These are phyloP conservation scores for Spergularia marina DNA, from an alignment of 148 eudicot genomes.

Conservation along the genomic window DNA sequence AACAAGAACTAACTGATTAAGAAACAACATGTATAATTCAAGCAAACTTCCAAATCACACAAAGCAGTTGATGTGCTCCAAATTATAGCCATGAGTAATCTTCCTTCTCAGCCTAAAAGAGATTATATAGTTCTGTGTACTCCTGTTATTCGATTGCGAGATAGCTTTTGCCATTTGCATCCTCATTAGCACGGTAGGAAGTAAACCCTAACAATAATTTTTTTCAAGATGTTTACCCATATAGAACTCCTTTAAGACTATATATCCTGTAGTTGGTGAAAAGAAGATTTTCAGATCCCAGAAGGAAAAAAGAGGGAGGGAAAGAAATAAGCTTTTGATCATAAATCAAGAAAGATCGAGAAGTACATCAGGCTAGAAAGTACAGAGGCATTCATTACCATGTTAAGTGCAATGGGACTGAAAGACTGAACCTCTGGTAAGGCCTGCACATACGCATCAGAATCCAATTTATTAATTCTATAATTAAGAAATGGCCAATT, in stretches of 20 bases:
- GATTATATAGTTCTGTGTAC: no score
- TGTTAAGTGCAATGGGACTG: conserved; percentile 52
- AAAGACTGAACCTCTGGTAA: conserved; percentile 63
- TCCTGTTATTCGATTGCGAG: no score
- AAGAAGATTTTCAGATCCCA: not conserved
- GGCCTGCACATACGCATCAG: conserved; percentile 44
- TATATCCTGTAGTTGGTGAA: not conserved
- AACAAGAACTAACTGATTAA: not conserved
- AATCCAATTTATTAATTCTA: conserved; percentile 20
- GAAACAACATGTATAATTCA: not conserved
- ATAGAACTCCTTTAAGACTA: not conserved
- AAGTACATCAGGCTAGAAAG: not conserved
- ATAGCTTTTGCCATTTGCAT: no score
- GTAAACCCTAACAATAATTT: not conserved
- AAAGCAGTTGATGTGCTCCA: not conserved
- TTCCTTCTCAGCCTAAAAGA: no score
- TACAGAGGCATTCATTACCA: conserved; percentile 45
- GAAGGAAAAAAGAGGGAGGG: not conserved
- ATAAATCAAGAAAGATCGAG: not conserved
- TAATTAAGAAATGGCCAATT: no score
- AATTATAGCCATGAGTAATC: not conserved
- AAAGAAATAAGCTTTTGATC: not conserved
- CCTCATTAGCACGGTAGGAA: no score
- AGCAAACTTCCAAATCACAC: not conserved
- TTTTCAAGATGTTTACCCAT: not conserved